phyloP scores from a whole-genome alignment of 2,329 filamentous ascomycete species.

The Alternaria longipes region DNA sequence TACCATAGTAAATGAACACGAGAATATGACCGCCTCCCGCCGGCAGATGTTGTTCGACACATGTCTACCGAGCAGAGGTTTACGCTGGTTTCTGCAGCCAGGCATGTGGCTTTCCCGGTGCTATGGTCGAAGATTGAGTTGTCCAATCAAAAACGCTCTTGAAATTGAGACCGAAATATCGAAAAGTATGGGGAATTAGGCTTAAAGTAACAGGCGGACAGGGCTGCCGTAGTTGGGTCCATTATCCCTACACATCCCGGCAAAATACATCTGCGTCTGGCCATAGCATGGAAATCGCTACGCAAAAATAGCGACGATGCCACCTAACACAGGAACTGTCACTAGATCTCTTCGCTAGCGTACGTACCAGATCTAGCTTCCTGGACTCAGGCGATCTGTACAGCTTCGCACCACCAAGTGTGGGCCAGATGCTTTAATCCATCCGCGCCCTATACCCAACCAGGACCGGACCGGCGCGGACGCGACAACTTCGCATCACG shows the following conservation, averaged over 20 bases:
- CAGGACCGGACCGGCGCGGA: background rate
- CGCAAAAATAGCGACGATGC: constrained; percentile 37
- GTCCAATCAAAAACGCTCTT: constrained; percentile 31
- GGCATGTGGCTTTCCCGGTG: constrained; percentile 30
- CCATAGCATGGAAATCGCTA: constrained; percentile 5
- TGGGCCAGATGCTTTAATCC: constrained; percentile 9
- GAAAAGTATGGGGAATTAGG: constrained; percentile 36
- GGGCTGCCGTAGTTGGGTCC: constrained; percentile 27
- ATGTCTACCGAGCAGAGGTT: constrained; percentile 20
- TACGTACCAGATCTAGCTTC: background rate
- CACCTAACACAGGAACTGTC: constrained; percentile 14
- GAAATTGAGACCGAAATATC: constrained; percentile 28
- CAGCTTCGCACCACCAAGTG: background rate
- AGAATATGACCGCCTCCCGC: constrained; percentile 22
- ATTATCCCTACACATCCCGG: constrained; percentile 30
- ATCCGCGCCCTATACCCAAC: background rate
- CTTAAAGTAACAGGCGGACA: constrained; percentile 37
- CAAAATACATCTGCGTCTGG: constrained; percentile 35
- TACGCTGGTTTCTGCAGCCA: constrained; percentile 11
- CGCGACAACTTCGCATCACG: background rate
- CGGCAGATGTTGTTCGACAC: constrained; percentile 25
- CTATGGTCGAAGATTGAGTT: constrained; percentile 22
- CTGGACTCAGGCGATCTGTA: constrained; percentile 2
- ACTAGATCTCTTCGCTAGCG: background rate
- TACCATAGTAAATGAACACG: constrained; percentile 26